Evolutionary conservation across 352 stramenopile species (phyloP).

Genomic region (Phytophthora macrochlamydospora): DNA sequence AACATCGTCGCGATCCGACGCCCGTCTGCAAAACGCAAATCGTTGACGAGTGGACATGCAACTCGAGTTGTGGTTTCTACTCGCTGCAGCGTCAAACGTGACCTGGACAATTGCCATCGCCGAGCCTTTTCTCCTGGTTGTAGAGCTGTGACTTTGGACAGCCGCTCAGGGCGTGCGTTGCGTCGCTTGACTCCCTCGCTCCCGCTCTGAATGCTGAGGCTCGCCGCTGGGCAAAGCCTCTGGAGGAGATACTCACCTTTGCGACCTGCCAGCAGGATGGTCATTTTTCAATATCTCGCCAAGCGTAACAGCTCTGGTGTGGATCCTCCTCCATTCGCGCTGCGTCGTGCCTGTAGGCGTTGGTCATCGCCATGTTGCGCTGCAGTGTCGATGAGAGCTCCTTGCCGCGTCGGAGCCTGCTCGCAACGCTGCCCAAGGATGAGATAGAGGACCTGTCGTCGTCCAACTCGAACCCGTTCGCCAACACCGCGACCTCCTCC

Average conservation of each 20-base stretch:
- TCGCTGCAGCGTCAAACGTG: constrained; percentile 18
- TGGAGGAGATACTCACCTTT: constrained; percentile 8
- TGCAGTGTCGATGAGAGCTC: constrained; percentile 30
- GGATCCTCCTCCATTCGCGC: constrained; percentile 5
- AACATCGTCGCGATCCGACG: constrained; percentile 6
- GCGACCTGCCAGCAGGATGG: constrained; percentile 6
- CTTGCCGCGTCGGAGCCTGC: constrained; percentile 23
- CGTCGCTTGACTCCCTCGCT: constrained; percentile 11
- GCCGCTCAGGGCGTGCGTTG: constrained; percentile 21
- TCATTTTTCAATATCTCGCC: constrained; percentile 32
- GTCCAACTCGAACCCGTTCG: background rate
- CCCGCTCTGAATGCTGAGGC: constrained; percentile 24
- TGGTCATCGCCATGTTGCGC: constrained; percentile 22
- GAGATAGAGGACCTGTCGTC: constrained; percentile 19
- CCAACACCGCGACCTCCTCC: no score
- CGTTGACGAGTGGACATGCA: constrained; percentile 10
- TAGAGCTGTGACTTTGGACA: constrained; percentile 28
- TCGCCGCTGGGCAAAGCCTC: constrained; percentile 2
- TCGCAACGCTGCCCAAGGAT: constrained; percentile 10
- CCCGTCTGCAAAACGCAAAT: constrained; percentile 26
- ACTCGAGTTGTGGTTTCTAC: constrained; percentile 14
- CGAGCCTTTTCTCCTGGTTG: constrained; percentile 30
- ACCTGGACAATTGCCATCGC: constrained; percentile 12
- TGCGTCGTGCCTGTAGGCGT: constrained; percentile 13
- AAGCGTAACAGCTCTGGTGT: constrained; percentile 21